These are phyloP conservation scores for Magnusiomyces tetraspermus DNA, from an alignment of 1,139 yeast species.

Conservation along the genomic window DNA sequence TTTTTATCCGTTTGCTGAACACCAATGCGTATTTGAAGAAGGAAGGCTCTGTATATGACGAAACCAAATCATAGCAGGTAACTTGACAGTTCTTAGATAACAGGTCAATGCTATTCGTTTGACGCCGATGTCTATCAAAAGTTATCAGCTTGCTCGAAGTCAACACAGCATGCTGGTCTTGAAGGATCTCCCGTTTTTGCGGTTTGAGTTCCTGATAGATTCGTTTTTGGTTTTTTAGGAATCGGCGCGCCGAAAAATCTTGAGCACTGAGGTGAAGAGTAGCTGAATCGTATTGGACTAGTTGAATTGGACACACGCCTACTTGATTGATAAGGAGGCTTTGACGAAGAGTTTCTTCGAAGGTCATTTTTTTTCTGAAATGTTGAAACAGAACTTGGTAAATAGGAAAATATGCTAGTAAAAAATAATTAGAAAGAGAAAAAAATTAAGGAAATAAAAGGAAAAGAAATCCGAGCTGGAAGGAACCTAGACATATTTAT, in stretches of 20 bases:
- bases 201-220: conserved; percentile 11
- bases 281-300: conserved; percentile 14
- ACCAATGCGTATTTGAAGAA: conserved; percentile 12
- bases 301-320: conserved; percentile 10
- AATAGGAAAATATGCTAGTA: not conserved
- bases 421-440: no score
- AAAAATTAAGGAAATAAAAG: no score
- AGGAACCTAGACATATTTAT: no score
- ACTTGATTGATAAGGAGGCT: conserved; percentile 8
- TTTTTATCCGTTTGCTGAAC: conserved; percentile 1
- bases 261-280: conserved; percentile 8
- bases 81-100: conserved; percentile 3
- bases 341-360: conserved; percentile 5
- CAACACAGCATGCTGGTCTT: conserved; percentile 6
- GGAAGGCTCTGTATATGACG: conserved; percentile 10
- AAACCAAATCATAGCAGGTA: conserved; percentile 11
- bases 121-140: not conserved
- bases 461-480: no score
- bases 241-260: conserved; percentile 7
- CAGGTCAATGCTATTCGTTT: not conserved
- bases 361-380: not conserved
- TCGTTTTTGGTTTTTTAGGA: conserved; percentile 10
- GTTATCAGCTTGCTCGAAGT: conserved; percentile 5
- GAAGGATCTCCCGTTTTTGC: conserved; percentile 7
- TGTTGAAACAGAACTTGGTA: not conserved